Base-by-base conservation (phyloP, 1,139 yeast species). In the Magnusiomyces suaveolens region DNA sequence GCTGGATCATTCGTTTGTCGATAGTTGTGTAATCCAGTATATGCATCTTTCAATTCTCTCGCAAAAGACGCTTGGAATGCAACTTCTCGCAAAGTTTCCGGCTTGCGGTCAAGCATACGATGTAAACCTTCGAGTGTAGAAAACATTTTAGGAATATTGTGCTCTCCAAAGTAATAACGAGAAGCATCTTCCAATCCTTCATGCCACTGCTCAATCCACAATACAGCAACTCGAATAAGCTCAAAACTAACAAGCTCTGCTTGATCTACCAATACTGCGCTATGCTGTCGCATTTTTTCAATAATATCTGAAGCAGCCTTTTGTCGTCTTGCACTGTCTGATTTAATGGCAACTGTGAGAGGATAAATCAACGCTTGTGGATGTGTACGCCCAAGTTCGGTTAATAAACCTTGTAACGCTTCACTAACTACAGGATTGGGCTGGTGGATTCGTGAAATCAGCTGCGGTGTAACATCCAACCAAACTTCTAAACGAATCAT, bases 191-290 rank as follows among this genome's bases (percentile, higher is more conserved):
- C 99, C 44, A 94, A 74, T 1, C 96, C 97, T 71, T 90, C 98
- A 64, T 90, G 90, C 98, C 99, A 94, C 67, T 86, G 86, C 66
- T 94, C 99, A 64, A 89, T 96, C 97, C 98, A 90, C 59, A 92
- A 73, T 1, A 92, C 97, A 0, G 97, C 97, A 18, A 89, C 96
- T 61, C 98, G 75, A 60, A 94, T 90, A 58, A 94, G 78, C 65
- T 94, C 98, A 61, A 83, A 83, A 72, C 96, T 86, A n/a, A 92
- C 97, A 57, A 90, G 70, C 62, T 89, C 96, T 0, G 97, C 90
- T 66, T 94, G 97, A 60, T 86, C 90, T 25, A 94, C 97, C 59
- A 94, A 74, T 0, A 74, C 72, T 0, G 97, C 80, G 51, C 96
- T 87, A 63, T 94, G 97, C 2, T 85, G 77, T 61, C 95, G 75